Conservation (phyloP, 192 early-diverging fungal species). For the Gaertneriomyces sp. region DNA sequence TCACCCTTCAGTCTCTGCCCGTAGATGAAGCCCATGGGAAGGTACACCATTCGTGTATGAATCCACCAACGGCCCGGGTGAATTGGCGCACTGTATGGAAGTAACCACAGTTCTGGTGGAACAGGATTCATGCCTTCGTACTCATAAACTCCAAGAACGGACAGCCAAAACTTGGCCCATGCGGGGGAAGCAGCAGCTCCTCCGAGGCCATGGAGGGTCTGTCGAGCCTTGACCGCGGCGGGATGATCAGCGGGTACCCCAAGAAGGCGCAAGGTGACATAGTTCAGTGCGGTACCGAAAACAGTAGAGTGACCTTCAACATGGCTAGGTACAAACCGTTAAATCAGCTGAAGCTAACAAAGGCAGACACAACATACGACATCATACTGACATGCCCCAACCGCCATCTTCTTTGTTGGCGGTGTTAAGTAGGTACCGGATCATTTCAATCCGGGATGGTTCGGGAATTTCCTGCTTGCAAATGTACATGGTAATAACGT, state of each 20-base stretch:
- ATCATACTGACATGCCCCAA: constrained; percentile 79
- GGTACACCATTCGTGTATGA: constrained; percentile 87
- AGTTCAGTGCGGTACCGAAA: constrained; percentile 96
- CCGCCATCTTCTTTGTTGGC: constrained; percentile 87
- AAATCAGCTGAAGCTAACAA: neutral
- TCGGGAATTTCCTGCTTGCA: constrained; percentile 66
- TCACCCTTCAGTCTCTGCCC: constrained; percentile 59
- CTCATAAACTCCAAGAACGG: constrained; percentile 85
- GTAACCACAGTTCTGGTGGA: constrained; percentile 88
- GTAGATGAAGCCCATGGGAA: constrained; percentile 96
- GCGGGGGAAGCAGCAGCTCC: constrained; percentile 81
- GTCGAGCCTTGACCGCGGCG: constrained; percentile 76
- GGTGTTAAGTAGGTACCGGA: constrained; percentile 79
- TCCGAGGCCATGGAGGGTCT: constrained; percentile 77
- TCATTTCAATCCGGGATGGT: constrained; percentile 69
- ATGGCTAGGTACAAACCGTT: constrained; percentile 51
- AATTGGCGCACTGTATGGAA: constrained; percentile 78
- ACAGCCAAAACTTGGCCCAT: constrained; percentile 99
- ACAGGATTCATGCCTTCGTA: constrained; percentile 96
- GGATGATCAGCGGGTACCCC: constrained; percentile 84
- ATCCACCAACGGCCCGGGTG: constrained; percentile 92
- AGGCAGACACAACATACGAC: neutral
- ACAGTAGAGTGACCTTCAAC: constrained; percentile 88
- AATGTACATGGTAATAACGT: constrained; percentile 86
- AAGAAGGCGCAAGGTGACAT: constrained; percentile 82